Conservation (phyloP, 129 eudicot genomes). For the Flaveria ramosissima region DNA sequence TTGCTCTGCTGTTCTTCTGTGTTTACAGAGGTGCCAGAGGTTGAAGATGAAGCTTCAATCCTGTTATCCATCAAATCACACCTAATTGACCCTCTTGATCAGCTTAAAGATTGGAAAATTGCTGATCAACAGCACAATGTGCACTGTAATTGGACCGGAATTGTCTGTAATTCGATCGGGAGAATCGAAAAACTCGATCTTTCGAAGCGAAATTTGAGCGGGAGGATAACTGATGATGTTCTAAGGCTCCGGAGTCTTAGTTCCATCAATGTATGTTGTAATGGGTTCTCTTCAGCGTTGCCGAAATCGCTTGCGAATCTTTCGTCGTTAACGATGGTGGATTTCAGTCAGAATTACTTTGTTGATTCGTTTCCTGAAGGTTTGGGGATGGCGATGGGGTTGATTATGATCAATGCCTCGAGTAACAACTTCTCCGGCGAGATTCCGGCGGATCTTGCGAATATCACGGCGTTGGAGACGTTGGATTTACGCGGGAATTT, state of each 20-base stretch:
- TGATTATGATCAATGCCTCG: constrained; percentile 58
- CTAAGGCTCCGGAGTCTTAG: constrained; percentile 45
- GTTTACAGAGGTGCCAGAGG: constrained; percentile 31
- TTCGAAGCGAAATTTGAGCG: constrained; percentile 68
- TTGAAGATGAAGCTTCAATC: constrained; percentile 47
- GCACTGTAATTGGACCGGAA: constrained; percentile 85
- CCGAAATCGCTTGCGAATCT: constrained; percentile 64
- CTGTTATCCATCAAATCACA: constrained; percentile 61
- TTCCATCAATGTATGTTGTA: constrained; percentile 61
- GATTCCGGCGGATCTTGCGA: constrained; percentile 70
- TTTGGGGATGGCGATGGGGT: constrained; percentile 51
- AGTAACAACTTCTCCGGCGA: constrained; percentile 82
- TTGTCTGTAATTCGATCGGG: constrained; percentile 64
- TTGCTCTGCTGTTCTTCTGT: constrained; percentile 37
- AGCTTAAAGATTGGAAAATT: constrained; percentile 58
- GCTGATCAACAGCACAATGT: constrained; percentile 20
- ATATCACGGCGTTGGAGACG: constrained; percentile 55
- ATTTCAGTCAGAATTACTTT: constrained; percentile 77
- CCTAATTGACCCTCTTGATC: constrained; percentile 65
- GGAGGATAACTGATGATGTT: constrained; percentile 55
- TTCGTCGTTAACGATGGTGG: constrained; percentile 46
- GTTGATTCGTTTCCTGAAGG: constrained; percentile 64
- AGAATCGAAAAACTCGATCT: constrained; percentile 61
- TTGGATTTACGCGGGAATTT: constrained; percentile 86
- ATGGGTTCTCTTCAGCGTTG: constrained; percentile 66